These are phyloP conservation scores for Wallacemonas sp. DNA, from an alignment of 208 protist genomes.

Conservation along the genomic window DNA sequence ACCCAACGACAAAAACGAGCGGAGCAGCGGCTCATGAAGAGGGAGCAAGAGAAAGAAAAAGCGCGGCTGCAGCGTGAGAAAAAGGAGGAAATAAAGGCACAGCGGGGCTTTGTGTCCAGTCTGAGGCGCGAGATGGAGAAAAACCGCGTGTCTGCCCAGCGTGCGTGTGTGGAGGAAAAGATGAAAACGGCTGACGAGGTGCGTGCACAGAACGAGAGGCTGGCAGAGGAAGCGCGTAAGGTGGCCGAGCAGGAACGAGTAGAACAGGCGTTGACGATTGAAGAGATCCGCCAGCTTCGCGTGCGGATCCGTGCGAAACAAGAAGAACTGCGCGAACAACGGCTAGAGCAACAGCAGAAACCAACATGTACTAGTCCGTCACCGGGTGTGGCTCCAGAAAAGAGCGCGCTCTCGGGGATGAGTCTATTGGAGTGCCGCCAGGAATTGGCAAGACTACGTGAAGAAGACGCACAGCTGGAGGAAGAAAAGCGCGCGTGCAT, in stretches of 20 bases:
- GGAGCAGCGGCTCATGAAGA: neutral
- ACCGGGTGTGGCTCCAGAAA: neutral
- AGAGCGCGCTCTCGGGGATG: slow-evolving; percentile 1
- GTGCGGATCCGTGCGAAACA: slow-evolving; percentile 44
- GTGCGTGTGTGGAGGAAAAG: slow-evolving; percentile 20
- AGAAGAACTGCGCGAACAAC: slow-evolving; percentile 23
- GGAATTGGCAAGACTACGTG: slow-evolving; percentile 15
- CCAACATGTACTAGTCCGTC: too few species aligned
- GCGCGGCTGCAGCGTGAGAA: slow-evolving; percentile 21
- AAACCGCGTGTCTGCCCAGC: slow-evolving; percentile 33
- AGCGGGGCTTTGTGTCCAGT: slow-evolving; percentile 23
- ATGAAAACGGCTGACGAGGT: slow-evolving; percentile 35
- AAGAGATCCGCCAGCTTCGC: slow-evolving; percentile 58
- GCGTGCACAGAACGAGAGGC: slow-evolving; percentile 33
- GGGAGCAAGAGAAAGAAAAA: slow-evolving; percentile 24
- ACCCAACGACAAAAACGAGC: neutral
- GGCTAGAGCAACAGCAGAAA: too few species aligned
- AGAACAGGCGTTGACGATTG: slow-evolving; percentile 52
- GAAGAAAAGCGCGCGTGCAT: slow-evolving; percentile 22
- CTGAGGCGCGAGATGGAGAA: slow-evolving; percentile 32
- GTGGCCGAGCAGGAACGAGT: slow-evolving; percentile 35
- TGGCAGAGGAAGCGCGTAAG: slow-evolving; percentile 33
- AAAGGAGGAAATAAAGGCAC: slow-evolving; percentile 14
- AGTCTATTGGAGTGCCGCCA: slow-evolving; percentile 18
- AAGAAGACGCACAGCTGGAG: slow-evolving; percentile 11